Evolutionary conservation across 192 early-diverging fungal genomes (phyloP).

Genomic region (Thamnidium elegans): DNA sequence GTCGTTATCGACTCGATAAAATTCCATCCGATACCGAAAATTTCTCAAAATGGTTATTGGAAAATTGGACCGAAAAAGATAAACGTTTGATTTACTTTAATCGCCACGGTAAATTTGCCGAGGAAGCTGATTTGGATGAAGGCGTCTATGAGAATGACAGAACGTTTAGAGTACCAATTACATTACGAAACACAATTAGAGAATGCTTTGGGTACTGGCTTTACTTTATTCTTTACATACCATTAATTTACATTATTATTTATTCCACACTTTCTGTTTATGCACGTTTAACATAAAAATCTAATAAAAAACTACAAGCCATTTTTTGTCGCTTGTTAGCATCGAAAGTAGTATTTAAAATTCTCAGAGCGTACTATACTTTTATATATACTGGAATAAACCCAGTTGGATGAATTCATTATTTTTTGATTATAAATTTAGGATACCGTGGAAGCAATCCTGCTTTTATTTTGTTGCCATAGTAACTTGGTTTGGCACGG

Average conservation of each 20-base stretch:
- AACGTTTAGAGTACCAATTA: neutral
- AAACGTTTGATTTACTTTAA: constrained; percentile 77
- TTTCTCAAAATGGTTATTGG: constrained; percentile 74
- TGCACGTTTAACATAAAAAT: no score
- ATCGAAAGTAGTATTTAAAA: no score
- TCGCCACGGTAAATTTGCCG: constrained; percentile 65
- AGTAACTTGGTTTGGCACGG: no score
- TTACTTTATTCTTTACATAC: neutral
- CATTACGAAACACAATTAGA: neutral
- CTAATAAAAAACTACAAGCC: no score
- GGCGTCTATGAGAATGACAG: neutral
- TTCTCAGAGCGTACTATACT: no score
- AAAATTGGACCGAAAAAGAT: constrained; percentile 85
- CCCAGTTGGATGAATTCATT: no score
- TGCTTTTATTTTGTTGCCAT: no score
- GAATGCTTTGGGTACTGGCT: neutral
- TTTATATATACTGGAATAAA: no score
- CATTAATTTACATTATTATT: neutral
- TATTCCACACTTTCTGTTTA: no score
- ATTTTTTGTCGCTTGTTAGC: no score
- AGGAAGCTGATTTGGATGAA: constrained; percentile 1
- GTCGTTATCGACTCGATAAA: constrained; percentile 58
- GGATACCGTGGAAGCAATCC: no score
- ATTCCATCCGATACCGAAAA: constrained; percentile 69
- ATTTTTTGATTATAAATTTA: no score